Evolutionary conservation across 805 yeast species (phyloP).

Genomic region (Saccharomyces mikatae): DNA sequence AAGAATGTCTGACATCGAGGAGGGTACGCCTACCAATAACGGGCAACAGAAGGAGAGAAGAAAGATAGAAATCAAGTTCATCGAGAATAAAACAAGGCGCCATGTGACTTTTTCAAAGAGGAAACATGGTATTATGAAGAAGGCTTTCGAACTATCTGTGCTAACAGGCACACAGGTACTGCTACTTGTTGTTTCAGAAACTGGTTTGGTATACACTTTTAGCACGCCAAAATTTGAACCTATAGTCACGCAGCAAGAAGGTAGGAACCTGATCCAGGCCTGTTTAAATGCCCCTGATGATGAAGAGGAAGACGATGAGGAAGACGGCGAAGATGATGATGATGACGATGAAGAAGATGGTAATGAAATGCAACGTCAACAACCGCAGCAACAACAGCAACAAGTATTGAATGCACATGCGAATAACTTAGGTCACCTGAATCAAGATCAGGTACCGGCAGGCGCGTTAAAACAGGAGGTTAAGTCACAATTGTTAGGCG

Average conservation of each 20-base stretch:
- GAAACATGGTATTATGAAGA: slow-evolving; percentile 98
- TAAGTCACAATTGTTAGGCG: slow-evolving; percentile 3
- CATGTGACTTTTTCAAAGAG: slow-evolving; percentile 97
- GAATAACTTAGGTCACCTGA: background rate
- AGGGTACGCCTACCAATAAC: background rate
- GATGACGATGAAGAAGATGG: slow-evolving; percentile 24
- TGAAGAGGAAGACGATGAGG: slow-evolving; percentile 58
- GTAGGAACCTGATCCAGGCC: slow-evolving; percentile 92
- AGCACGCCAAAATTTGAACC: slow-evolving; percentile 99
- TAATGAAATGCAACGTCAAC: slow-evolving; percentile 26
- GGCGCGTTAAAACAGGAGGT: background rate
- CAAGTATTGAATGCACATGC: slow-evolving; percentile 9
- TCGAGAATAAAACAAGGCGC: slow-evolving; percentile 94
- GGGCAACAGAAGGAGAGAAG: slow-evolving; percentile 49
- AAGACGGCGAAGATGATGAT: slow-evolving; percentile 37
- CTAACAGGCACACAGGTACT: slow-evolving; percentile 96
- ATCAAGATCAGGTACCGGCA: background rate
- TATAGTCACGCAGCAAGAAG: slow-evolving; percentile 92
- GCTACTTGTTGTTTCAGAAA: slow-evolving; percentile 89
- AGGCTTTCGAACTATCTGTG: slow-evolving; percentile 96
- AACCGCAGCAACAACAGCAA: slow-evolving; percentile 27
- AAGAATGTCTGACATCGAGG: background rate
- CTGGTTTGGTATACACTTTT: slow-evolving; percentile 97
- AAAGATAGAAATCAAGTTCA: slow-evolving; percentile 93
- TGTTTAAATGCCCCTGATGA: slow-evolving; percentile 96